A percentile compares a stretch with the other conserved stretches of the same genome.
phyloP scores from a whole-genome alignment of 768 basidiomycete species.

The Mycena amicta region DNA sequence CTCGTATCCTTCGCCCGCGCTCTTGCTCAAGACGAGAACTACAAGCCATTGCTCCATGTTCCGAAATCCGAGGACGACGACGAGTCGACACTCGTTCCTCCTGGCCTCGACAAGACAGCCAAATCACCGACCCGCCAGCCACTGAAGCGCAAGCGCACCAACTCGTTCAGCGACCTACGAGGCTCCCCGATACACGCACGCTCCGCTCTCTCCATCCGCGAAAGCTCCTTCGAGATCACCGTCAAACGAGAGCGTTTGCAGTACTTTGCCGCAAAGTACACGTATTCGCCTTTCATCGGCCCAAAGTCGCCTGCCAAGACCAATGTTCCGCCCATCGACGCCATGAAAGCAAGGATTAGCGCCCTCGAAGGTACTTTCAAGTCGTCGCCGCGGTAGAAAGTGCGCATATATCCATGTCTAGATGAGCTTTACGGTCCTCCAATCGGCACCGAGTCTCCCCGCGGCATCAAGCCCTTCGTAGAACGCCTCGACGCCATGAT shows the following conservation, averaged over 20 bases:
- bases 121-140: constrained; percentile 11
- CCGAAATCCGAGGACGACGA: constrained; percentile 13
- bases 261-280: constrained; percentile 12
- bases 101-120: constrained; percentile 1
- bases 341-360: constrained; percentile 25
- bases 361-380: constrained; percentile 36
- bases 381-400: not conserved
- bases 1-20: constrained; percentile 36
- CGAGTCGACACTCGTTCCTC: constrained; percentile 1
- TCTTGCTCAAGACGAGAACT: constrained; percentile 30
- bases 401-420: constrained; percentile 24
- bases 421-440: constrained; percentile 45
- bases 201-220: constrained; percentile 45
- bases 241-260: constrained; percentile 39
- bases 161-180: constrained; percentile 43
- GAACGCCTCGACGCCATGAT: constrained; percentile 43
- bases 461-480: constrained; percentile 37
- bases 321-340: not conserved
- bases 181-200: constrained; percentile 46
- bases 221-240: constrained; percentile 48
- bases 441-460: constrained; percentile 44
- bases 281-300: constrained; percentile 14
- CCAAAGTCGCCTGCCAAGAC: constrained; percentile 10
- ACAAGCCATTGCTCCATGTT: not conserved
- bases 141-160: constrained; percentile 35